Evolutionary conservation across 345 rosid species (phyloP), one percentile per base, ranked within the genome.

Genomic region (Aegle marmelos): DNA sequence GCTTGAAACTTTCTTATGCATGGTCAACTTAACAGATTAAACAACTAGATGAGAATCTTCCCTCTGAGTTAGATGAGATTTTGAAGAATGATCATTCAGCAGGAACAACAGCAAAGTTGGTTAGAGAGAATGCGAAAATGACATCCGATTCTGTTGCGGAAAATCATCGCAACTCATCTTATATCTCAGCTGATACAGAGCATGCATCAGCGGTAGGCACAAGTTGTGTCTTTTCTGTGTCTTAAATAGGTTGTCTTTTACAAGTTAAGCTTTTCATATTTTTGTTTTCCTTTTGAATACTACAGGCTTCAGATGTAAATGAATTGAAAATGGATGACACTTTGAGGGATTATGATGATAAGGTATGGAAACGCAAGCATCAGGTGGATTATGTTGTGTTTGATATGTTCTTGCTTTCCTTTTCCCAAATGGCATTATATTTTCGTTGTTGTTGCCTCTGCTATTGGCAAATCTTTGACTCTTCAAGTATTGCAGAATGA

Each of bases 1-100:
- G 33, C 54, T 79, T 68, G 19, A 69, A 37, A 45, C 39, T 82
- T 36, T 78, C 64, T 68, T 33, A 58, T 76, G 28, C 21, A 7
- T 83, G 65, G n/a, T 83, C 28, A 58, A 4, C 45, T 28, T 30
- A 24, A 70, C 82, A 95, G 98, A 79, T 86, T 79, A 93, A 88
- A 81, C 84, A 91, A 85, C 88, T 93, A 70, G 93, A 90, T 76
- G 91, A 81, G 74, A 80, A 89, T 82, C 90, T 92, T 75, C 91
- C 93, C 10, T 82, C 83, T 60, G 87, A 89, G 33, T 80, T 93
- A 27, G 94, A 90, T 69, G 95, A 91, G 83, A 78, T 86, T 72
- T 81, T 93, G 76, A 77, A 78, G 24, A 76, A 73, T 77, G 82
- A 79, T 74, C 56, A 76, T 58, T 68, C 75, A 65, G 62, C 77